Evolutionary conservation across 768 basidiomycete genomes (phyloP).

Genomic region (Hygrophorus russula): DNA sequence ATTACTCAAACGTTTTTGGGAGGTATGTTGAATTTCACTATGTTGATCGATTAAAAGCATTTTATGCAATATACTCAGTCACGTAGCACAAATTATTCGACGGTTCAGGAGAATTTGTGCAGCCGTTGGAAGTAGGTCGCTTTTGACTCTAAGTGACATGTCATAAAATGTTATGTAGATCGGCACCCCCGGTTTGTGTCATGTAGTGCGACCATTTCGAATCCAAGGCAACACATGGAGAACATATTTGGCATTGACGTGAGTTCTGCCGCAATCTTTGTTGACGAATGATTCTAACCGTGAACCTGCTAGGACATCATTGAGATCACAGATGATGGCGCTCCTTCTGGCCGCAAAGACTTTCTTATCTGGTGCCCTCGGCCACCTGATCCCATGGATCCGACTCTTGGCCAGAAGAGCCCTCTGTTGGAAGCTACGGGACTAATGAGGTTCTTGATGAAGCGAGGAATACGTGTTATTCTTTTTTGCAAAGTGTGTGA

Average conservation of each 20-base stretch:
- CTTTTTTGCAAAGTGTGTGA: constrained; percentile 72
- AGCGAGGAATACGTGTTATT: constrained; percentile 67
- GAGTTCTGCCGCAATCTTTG: neutral
- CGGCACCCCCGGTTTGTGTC: constrained; percentile 55
- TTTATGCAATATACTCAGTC: constrained; percentile 28
- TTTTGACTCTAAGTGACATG: neutral
- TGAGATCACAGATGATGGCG: constrained; percentile 68
- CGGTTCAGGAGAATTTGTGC: constrained; percentile 66
- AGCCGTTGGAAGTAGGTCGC: constrained; percentile 60
- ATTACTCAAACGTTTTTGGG: constrained; percentile 72
- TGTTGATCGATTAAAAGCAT: neutral
- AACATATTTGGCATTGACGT: constrained; percentile 59
- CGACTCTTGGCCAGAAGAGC: constrained; percentile 41
- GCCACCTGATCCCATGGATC: constrained; percentile 40
- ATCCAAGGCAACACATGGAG: constrained; percentile 67
- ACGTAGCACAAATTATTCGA: constrained; percentile 71
- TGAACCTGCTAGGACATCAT: constrained; percentile 36
- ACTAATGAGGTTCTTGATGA: constrained; percentile 76
- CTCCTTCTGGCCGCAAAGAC: constrained; percentile 73
- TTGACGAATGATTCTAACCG: neutral
- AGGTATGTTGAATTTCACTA: constrained; percentile 33
- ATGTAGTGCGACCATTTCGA: constrained; percentile 80
- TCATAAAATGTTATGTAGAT: constrained; percentile 28
- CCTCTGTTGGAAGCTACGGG: constrained; percentile 57
- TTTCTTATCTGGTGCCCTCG: constrained; percentile 72